Evolutionary conservation across 306 rosid species (phyloP).

Genomic region (Rosa persica): DNA sequence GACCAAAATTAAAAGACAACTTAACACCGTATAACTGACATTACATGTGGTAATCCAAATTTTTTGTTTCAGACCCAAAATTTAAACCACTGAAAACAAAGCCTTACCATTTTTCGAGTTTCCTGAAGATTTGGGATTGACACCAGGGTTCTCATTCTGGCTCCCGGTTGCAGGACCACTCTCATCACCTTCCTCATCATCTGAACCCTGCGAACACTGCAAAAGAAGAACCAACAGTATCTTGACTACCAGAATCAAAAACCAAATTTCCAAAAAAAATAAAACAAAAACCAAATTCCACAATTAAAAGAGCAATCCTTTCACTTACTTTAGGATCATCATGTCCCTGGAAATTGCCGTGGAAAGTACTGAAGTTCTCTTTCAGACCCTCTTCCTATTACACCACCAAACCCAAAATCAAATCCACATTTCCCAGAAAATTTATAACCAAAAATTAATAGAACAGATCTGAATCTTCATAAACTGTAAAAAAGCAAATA

Average conservation of each 20-base stretch:
- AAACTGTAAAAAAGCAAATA: slow-evolving; percentile 12
- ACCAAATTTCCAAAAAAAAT: background rate
- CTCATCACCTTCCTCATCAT: slow-evolving; percentile 76
- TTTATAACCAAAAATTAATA: no score
- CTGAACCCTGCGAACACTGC: slow-evolving; percentile 42
- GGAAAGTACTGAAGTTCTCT: slow-evolving; percentile 40
- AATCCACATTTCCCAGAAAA: background rate
- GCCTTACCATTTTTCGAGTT: slow-evolving; percentile 42
- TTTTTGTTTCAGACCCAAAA: background rate
- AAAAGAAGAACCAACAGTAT: background rate
- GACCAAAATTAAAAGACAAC: background rate
- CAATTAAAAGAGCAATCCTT: background rate
- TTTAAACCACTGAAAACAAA: background rate
- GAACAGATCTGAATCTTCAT: background rate
- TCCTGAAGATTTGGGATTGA: slow-evolving; percentile 29
- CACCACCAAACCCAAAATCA: slow-evolving; percentile 21
- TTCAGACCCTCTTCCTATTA: slow-evolving; percentile 63
- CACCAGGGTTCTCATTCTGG: slow-evolving; percentile 53
- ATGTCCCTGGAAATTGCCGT: slow-evolving; percentile 34
- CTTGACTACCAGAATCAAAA: background rate
- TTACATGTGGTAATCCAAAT: background rate
- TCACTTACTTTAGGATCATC: slow-evolving; percentile 47
- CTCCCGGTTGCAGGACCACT: slow-evolving; percentile 59
- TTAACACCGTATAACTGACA: background rate
- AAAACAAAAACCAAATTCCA: background rate